Percentiles rank a stretch among this genome's conserved stretches.
Evolutionary conservation across 768 basidiomycete genomes (phyloP).

Genomic region (Phlebiopsis flavidoalba): DNA sequence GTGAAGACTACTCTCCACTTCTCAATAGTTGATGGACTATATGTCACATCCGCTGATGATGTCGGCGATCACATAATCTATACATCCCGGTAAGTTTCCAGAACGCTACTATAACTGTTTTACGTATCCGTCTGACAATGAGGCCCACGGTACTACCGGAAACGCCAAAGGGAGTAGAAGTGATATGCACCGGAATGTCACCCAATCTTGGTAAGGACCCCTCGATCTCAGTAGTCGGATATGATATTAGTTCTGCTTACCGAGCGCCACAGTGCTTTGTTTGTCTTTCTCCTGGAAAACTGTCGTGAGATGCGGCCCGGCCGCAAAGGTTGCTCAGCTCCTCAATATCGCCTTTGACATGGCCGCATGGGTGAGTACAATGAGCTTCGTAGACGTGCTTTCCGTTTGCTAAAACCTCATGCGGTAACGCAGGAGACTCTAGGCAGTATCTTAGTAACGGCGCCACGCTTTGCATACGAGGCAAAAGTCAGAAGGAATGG

Average conservation of each 20-base stretch:
- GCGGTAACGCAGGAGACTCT: conserved; percentile 36
- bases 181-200: conserved; percentile 56
- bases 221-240: not conserved
- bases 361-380: conserved; percentile 47
- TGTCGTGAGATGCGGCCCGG: conserved; percentile 54
- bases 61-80: conserved; percentile 58
- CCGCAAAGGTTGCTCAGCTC: conserved; percentile 49
- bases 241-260: not conserved
- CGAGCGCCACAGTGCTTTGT: conserved; percentile 32
- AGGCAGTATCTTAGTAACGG: conserved; percentile 47
- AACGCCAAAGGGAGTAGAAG: conserved; percentile 57
- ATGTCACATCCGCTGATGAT: conserved; percentile 33
- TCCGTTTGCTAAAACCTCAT: not conserved
- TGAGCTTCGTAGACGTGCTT: not conserved
- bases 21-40: conserved; percentile 35
- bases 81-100: conserved; percentile 46
- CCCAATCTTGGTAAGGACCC: conserved; percentile 45
- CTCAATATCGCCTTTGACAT: conserved; percentile 66
- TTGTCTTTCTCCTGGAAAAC: conserved; percentile 46
- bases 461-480: conserved; percentile 47
- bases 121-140: not conserved
- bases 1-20: not conserved
- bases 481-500: conserved; percentile 48
- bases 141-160: conserved; percentile 44
- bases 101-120: not conserved